Evolutionary conservation across 192 early-diverging fungal species (phyloP), one percentile per base, ranked within the genome.

Genomic region (Coemansia sp.): DNA sequence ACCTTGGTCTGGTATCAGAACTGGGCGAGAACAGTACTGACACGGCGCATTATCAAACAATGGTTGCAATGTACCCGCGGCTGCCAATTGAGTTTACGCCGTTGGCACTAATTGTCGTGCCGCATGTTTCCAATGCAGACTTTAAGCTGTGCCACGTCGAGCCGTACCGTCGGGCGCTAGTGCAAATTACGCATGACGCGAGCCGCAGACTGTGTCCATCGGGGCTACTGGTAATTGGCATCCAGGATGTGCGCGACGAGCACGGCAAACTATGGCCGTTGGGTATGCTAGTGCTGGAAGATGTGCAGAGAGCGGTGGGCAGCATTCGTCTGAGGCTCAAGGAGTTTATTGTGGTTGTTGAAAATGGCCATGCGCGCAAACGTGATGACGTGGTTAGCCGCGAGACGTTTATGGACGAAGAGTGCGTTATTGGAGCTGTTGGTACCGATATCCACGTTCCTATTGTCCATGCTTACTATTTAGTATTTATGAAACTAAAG

Each of bases 21-120:
- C 66, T 95, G 38, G 88, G 89, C 69, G 90, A 93, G 58, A 85
- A 88, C 45, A 86, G 86, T n/a, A 86, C 84, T 26, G 91, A 93
- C 66, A 76, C 84, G 22, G 83, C 84, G 7, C 90, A 91, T 59
- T 86, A 89, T 56, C 83, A 74, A 14, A 85, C 87, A 19, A 78
- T 93, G 65, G 73, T 87, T 43, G 71, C 75, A 5, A 65, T 76
- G 62, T 54, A 76, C 0, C 71, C 66, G 7, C 82, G 76, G 13
- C 55, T 74, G 13, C 83, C 82, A 0, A 72, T 61, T 38, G 47
- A 48, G 1, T 37, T 39, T 2, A 56, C 83, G 24, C 78, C 75
- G 16, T 75, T 87, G 43, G 71, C 80, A 1, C 74, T 93, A 1
- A 75, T 88, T 2, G 82, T 89, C 3, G 64, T 88, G 9, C 85